Conservation (phyloP, 2,329 filamentous ascomycete species). For the Ceratocystis destructans region DNA sequence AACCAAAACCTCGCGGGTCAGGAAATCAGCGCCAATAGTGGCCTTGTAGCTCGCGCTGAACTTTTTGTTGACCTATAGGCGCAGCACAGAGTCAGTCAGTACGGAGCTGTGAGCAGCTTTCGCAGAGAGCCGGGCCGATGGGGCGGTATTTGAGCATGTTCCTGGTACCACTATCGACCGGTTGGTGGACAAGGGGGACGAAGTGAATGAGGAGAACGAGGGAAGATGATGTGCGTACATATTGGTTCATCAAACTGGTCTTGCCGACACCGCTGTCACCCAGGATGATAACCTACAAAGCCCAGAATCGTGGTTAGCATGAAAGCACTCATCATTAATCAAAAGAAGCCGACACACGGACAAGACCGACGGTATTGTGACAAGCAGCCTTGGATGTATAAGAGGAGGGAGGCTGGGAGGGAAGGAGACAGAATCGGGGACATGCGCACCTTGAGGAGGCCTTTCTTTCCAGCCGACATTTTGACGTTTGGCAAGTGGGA, state of each 20-base stretch:
- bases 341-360: background rate
- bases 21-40: constrained; percentile 95
- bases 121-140: background rate
- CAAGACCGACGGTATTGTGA: background rate
- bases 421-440: constrained; percentile 12
- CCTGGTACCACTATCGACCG: background rate
- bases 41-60: constrained; percentile 99
- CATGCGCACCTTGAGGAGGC: constrained; percentile 62
- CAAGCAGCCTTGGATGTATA: background rate
- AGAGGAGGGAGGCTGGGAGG: no score
- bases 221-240: constrained; percentile 51
- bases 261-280: constrained; percentile 98
- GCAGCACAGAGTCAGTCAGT: background rate
- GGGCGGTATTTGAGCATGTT: background rate
- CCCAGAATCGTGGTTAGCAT: constrained; percentile 7
- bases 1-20: constrained; percentile 94
- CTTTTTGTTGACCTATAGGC: constrained; percentile 93
- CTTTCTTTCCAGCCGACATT: constrained; percentile 80
- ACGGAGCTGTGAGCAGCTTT: background rate
- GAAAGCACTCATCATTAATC: background rate
- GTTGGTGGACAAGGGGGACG: background rate
- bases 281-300: constrained; percentile 84
- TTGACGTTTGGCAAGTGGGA: constrained; percentile 22
- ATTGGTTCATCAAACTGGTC: constrained; percentile 99
- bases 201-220: background rate